These are phyloP conservation scores for Porcisia deanei DNA, from an alignment of 208 protist species.

Conservation along the genomic window DNA sequence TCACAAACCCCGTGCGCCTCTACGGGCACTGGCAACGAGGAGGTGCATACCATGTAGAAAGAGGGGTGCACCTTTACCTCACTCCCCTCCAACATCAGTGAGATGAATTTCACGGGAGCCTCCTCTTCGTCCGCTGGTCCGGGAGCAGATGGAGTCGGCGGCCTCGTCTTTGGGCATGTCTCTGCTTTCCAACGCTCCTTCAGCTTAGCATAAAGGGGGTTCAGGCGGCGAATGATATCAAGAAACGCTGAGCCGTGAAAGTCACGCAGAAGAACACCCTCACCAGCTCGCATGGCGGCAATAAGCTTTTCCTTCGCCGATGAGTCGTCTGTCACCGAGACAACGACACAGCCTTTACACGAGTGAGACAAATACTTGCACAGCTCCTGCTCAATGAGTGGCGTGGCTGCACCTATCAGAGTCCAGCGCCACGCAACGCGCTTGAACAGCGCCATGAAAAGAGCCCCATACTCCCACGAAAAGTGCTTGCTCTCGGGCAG, in stretches of 20 bases:
- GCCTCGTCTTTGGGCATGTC: background rate
- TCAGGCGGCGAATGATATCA: slow-evolving; percentile 36
- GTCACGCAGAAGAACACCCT: slow-evolving; percentile 77
- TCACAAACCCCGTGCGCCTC: slow-evolving; percentile 12
- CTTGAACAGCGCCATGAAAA: slow-evolving; percentile 39
- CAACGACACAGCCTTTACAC: slow-evolving; percentile 51
- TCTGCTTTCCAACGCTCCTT: slow-evolving; percentile 16
- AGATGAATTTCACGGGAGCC: background rate
- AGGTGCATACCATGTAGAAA: slow-evolving; percentile 68
- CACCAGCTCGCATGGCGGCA: slow-evolving; percentile 49
- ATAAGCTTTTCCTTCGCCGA: slow-evolving; percentile 44
- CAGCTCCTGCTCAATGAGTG: slow-evolving; percentile 47
- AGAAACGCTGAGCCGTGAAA: slow-evolving; percentile 27
- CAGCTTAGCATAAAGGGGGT: slow-evolving; percentile 27
- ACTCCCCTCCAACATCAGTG: slow-evolving; percentile 35
- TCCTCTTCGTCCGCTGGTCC: slow-evolving; percentile 2
- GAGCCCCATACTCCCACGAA: slow-evolving; percentile 27
- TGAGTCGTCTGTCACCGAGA: slow-evolving; percentile 55
- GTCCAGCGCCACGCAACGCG: slow-evolving; percentile 58
- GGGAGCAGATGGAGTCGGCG: background rate
- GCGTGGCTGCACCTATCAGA: slow-evolving; percentile 57
- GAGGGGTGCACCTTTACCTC: slow-evolving; percentile 48
- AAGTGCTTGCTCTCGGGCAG: slow-evolving; percentile 21
- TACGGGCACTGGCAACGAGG: slow-evolving; percentile 29
- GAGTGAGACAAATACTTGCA: slow-evolving; percentile 42